These are phyloP conservation scores for Mesotaenium endlicherianum DNA, from an alignment of 139 green algal genomes.

Conservation along the genomic window DNA sequence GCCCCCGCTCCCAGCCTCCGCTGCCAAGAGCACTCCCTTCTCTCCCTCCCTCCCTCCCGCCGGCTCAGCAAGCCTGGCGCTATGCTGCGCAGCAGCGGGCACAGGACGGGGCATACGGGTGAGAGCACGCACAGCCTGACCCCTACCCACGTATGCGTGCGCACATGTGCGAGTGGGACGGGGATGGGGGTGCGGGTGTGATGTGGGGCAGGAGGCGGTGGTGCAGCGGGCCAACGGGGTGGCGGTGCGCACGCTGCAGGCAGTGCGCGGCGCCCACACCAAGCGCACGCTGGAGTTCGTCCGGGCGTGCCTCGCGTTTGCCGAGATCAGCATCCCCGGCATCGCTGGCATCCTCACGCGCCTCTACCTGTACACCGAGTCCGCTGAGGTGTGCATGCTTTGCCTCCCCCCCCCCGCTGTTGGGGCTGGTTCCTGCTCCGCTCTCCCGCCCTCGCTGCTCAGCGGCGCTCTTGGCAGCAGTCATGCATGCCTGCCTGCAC, in stretches of 20 bases:
- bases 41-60: not conserved
- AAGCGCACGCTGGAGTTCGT: conserved; percentile 5
- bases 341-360: not conserved
- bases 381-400: not conserved
- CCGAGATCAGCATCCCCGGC: not conserved
- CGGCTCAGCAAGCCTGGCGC: no score
- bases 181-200: not conserved
- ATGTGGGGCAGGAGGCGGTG: not conserved
- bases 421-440: no score
- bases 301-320: not conserved
- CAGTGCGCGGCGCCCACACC: not conserved
- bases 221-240: not conserved
- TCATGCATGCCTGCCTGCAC: no score
- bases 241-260: not conserved
- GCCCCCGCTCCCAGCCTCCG: no score
- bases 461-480: not conserved
- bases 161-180: not conserved
- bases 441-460: not conserved
- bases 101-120: no score
- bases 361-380: conserved; percentile 5
- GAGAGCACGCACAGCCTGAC: no score
- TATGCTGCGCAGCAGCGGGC: no score
- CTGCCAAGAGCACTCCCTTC: no score
- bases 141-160: no score
- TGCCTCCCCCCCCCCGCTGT: not conserved